Percentiles rank a stretch among this genome's conserved stretches.
Evolutionary conservation across 768 basidiomycete species (phyloP).

Genomic region (Amanita rubescens): DNA sequence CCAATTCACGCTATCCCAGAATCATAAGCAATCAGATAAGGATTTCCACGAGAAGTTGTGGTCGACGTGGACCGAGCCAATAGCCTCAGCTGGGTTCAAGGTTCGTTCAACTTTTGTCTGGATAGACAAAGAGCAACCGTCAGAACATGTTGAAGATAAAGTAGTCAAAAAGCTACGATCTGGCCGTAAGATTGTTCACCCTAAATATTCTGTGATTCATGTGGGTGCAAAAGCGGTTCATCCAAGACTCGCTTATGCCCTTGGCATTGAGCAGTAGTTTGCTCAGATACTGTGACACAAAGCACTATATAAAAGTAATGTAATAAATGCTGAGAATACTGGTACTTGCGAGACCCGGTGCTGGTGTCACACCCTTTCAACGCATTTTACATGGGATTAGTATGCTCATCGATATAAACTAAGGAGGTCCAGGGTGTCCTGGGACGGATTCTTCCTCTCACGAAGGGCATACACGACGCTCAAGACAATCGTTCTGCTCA

Average conservation of each 20-base stretch:
- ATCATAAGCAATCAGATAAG: slow-evolving; percentile 11
- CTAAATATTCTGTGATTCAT: slow-evolving; percentile 11
- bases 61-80: slow-evolving; percentile 7
- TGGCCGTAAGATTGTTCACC: slow-evolving; percentile 7
- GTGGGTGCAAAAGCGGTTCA: slow-evolving; percentile 11
- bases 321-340: too few species aligned
- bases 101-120: slow-evolving; percentile 13
- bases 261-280: slow-evolving; percentile 4
- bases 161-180: slow-evolving; percentile 9
- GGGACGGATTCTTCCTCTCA: too few species aligned
- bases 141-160: slow-evolving; percentile 6
- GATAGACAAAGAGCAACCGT: slow-evolving; percentile 12
- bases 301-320: too few species aligned
- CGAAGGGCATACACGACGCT: too few species aligned
- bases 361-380: too few species aligned
- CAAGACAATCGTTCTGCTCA: too few species aligned
- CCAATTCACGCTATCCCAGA: slow-evolving; percentile 12
- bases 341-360: too few species aligned
- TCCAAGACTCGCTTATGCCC: slow-evolving; percentile 10
- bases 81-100: slow-evolving; percentile 9
- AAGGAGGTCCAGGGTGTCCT: too few species aligned
- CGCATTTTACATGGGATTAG: too few species aligned
- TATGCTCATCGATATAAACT: too few species aligned
- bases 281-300: too few species aligned
- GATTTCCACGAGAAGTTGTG: slow-evolving; percentile 11